Percentiles rank a stretch among this genome's conserved stretches.
Conservation (phyloP, 805 yeast genomes). For the Ogataea angusta region DNA sequence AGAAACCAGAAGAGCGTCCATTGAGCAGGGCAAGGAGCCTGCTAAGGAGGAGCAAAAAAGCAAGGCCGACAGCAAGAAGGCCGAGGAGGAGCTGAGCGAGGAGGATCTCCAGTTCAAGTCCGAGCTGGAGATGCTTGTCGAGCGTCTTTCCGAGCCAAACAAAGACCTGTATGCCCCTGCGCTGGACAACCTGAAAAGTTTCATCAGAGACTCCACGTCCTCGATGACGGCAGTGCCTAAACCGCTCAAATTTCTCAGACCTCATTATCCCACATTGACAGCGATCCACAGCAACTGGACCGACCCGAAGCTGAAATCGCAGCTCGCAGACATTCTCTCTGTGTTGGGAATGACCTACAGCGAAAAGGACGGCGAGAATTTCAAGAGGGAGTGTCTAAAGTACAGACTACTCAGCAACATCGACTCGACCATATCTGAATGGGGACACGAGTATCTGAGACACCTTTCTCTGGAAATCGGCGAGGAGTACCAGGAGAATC, state of each 20-base stretch:
- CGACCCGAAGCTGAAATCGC: slow-evolving; percentile 40
- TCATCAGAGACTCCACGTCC: slow-evolving; percentile 88
- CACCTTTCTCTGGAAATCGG: slow-evolving; percentile 96
- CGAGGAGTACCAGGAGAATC: slow-evolving; percentile 63
- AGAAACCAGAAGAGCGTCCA: slow-evolving; percentile 13
- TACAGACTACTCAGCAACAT: slow-evolving; percentile 58
- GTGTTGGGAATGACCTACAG: slow-evolving; percentile 94
- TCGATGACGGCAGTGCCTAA: slow-evolving; percentile 99
- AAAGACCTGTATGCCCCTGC: slow-evolving; percentile 53
- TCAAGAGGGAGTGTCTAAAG: slow-evolving; percentile 69
- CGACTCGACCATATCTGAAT: slow-evolving; percentile 61
- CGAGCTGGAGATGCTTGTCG: slow-evolving; percentile 84
- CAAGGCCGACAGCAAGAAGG: slow-evolving; percentile 18
- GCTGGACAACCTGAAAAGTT: slow-evolving; percentile 67
- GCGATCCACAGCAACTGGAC: slow-evolving; percentile 68
- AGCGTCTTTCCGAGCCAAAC: slow-evolving; percentile 60
- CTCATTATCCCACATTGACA: slow-evolving; percentile 71
- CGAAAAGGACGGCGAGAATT: slow-evolving; percentile 53
- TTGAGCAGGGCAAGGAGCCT: slow-evolving; percentile 14
- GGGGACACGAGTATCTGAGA: slow-evolving; percentile 99
- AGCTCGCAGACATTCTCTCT: slow-evolving; percentile 84
- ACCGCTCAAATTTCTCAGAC: slow-evolving; percentile 92
- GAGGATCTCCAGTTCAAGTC: slow-evolving; percentile 87
- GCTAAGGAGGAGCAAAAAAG: slow-evolving; percentile 14
- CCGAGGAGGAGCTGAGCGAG: slow-evolving; percentile 84